Evolutionary conservation across 306 rosid species (phyloP).

Genomic region (Malus fusca): DNA sequence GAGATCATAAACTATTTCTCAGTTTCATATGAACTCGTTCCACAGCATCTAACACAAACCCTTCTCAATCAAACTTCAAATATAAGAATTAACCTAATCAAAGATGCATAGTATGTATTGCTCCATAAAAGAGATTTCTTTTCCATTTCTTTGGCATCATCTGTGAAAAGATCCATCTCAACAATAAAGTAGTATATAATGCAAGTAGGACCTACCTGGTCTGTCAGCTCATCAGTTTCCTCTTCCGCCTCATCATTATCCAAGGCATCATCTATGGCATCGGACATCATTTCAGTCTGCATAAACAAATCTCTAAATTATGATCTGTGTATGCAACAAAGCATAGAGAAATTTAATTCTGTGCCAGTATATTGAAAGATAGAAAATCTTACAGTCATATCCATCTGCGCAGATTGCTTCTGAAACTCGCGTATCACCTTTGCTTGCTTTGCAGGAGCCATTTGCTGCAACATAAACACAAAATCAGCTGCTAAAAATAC

Average conservation of each 20-base stretch:
- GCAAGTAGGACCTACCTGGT: constrained; percentile 52
- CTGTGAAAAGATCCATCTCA: neutral
- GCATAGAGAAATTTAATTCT: neutral
- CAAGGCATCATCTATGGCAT: constrained; percentile 84
- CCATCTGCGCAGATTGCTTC: constrained; percentile 98
- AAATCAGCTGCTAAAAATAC: constrained; percentile 4
- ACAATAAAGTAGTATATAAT: constrained; percentile 2
- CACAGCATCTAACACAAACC: constrained; percentile 9
- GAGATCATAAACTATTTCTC: neutral
- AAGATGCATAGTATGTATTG: neutral
- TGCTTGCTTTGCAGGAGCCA: constrained; percentile 87
- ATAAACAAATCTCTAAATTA: constrained; percentile 14
- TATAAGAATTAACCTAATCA: neutral
- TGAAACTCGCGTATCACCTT: constrained; percentile 73
- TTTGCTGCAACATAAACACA: constrained; percentile 64
- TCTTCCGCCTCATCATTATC: constrained; percentile 97
- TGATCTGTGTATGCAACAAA: constrained; percentile 11
- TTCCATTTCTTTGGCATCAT: neutral
- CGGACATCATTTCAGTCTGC: constrained; percentile 99
- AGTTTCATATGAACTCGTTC: neutral
- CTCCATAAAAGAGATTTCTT: neutral
- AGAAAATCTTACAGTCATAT: constrained; percentile 82
- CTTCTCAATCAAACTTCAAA: constrained; percentile 9
- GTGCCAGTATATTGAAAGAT: constrained; percentile 4
- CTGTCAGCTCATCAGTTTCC: constrained; percentile 90